Base-by-base conservation (phyloP, 2,329 filamentous ascomycete species). In the Didymella sp. region DNA sequence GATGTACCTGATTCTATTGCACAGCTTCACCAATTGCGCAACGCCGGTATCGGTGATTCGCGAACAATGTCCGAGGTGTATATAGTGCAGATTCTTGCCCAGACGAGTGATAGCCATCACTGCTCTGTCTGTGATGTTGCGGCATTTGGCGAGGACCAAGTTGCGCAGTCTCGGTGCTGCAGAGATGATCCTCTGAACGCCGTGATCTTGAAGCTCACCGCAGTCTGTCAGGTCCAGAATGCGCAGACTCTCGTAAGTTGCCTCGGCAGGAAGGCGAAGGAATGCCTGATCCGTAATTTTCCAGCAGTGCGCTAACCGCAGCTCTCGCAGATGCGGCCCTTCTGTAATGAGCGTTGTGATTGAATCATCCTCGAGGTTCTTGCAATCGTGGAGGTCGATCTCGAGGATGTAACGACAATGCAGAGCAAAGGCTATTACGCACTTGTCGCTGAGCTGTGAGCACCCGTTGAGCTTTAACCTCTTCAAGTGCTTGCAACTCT, bases 381-480 rank as follows among this genome's bases (percentile, higher is more conserved):
- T 84, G 79, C 95, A 96, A 67, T 92, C 89, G 67, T 96, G 91
- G 13, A 99, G 85, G 73, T 99, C 95, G 60, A 99, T 96, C 76
- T 99, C 95, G 60, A 99, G 87, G 28, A 99, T 92, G 64, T 96
- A 94, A 12, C 88, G 91, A 74, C 94, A 97, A 76, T 96, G 86
- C 42, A 88, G 82, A 6, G 95, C 94, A 73, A 99, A 96, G 3
- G 92, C 90, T 56, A 91, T 81, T 61, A 98, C 88, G 6, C 92
- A 89, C 45, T 84, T 82, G 73, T 98, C 92, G 35, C 89, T 92
- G 30, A 97, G 81, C 76, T 96, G 90, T n/a, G 79, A 77, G 73
- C 95, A 96, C 55, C 93, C 90, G 76, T 98, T 99, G 60, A 99
- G 84, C 85, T 99, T 99, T 65, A 99, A 84, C 87, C 95, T 68